These are phyloP conservation scores for Lathyrus aphaca DNA, from an alignment of 306 rosid genomes.

Conservation along the genomic window DNA sequence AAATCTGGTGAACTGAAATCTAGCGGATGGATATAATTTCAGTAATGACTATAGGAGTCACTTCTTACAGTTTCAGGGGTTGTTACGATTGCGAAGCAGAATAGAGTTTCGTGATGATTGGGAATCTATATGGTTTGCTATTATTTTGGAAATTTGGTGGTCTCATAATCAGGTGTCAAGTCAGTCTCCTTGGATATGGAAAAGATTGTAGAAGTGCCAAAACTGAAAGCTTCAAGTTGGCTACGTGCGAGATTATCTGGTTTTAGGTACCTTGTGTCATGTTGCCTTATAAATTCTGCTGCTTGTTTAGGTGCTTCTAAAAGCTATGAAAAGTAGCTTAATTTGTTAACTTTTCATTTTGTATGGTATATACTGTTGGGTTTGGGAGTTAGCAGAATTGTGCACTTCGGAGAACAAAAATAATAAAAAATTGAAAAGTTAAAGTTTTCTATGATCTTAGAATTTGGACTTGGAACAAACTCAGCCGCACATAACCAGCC, in stretches of 20 bases:
- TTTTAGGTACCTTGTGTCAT: background rate
- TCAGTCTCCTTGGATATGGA: background rate
- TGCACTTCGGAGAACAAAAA: constrained; percentile 14
- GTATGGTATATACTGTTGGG: background rate
- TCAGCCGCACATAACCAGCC: background rate
- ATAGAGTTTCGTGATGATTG: background rate
- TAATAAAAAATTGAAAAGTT: background rate
- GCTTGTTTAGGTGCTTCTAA: background rate
- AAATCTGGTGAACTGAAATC: background rate
- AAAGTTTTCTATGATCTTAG: constrained; percentile 1
- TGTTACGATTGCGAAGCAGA: background rate
- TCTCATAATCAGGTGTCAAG: background rate
- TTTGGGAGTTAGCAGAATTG: background rate
- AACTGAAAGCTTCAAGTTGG: constrained; percentile 3
- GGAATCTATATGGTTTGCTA: background rate
- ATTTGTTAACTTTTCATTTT: background rate
- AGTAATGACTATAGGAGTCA: constrained; percentile 11
- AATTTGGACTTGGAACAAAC: background rate
- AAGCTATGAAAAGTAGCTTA: background rate
- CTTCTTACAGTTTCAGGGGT: constrained; percentile 2
- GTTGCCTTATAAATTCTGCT: background rate
- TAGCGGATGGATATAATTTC: background rate
- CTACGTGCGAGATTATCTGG: background rate
- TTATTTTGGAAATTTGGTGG: background rate
- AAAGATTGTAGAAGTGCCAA: background rate